Evolutionary conservation across 2,329 filamentous ascomycete genomes (phyloP).

Genomic region (Diaporthe ilicicola): DNA sequence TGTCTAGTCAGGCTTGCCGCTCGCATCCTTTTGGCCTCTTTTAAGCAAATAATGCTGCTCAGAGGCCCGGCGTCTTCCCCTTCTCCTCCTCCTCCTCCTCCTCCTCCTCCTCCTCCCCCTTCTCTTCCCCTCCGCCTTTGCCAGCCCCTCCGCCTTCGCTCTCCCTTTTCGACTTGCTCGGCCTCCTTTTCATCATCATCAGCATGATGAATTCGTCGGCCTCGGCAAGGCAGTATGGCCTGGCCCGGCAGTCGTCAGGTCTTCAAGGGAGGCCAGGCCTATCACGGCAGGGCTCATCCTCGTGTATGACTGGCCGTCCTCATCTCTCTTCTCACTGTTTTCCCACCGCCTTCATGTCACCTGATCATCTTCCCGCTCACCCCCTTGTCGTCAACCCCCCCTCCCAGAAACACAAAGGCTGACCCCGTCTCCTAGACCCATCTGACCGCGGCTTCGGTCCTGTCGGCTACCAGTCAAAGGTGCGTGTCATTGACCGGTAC

Average conservation of each 20-base stretch:
- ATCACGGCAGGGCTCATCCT: conserved; percentile 32
- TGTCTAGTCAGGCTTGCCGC: conserved; percentile 10
- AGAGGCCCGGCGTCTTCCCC: not conserved
- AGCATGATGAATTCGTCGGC: conserved; percentile 32
- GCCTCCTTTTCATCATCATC: not conserved
- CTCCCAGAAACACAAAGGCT: conserved; percentile 37
- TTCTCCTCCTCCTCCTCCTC: not conserved
- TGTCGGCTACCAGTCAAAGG: conserved; percentile 74
- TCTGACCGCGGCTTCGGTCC: conserved; percentile 56
- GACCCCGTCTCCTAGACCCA: conserved; percentile 56
- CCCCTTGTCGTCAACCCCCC: not conserved
- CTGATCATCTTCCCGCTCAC: not conserved
- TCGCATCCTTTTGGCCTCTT: not conserved
- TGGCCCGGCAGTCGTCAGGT: conserved; percentile 31
- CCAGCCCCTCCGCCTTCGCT: not conserved
- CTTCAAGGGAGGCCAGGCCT: conserved; percentile 30
- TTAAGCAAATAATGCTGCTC: conserved; percentile 13
- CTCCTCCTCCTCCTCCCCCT: not conserved
- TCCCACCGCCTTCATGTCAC: conserved; percentile 38
- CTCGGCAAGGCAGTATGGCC: conserved; percentile 30
- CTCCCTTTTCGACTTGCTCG: not conserved
- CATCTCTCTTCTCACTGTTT: conserved; percentile 34
- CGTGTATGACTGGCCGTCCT: conserved; percentile 24
- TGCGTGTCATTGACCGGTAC: conserved; percentile 90
- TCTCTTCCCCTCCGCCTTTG: too few relatives aligned